These are phyloP conservation scores for Chaetoceros tenuissimus DNA, from an alignment of 108 stramenopile genomes.

Conservation along the genomic window DNA sequence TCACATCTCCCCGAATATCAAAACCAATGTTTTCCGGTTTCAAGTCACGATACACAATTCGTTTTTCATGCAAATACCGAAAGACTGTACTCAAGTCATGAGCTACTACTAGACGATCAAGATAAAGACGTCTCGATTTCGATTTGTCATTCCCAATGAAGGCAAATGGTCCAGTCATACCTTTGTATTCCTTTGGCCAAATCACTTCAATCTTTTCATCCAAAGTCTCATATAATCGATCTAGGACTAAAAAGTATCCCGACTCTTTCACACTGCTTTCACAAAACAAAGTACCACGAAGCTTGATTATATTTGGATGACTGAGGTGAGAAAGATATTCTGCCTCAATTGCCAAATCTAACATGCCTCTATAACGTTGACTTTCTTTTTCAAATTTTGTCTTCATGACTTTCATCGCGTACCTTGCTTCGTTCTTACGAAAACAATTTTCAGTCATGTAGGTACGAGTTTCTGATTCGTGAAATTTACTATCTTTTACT, in stretches of 20 bases:
- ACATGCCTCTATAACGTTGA: neutral
- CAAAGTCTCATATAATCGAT: slow-evolving; percentile 20
- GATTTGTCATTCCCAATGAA: neutral
- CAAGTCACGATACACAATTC: slow-evolving; percentile 22
- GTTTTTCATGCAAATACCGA: slow-evolving; percentile 58
- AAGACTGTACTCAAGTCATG: slow-evolving; percentile 72
- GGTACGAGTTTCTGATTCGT: slow-evolving; percentile 9
- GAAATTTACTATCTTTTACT: neutral
- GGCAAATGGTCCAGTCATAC: neutral
- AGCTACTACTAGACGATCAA: slow-evolving; percentile 60
- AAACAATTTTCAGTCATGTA: slow-evolving; percentile 12
- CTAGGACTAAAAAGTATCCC: slow-evolving; percentile 32
- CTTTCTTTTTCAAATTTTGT: neutral
- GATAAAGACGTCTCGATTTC: slow-evolving; percentile 13
- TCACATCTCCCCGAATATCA: slow-evolving; percentile 20
- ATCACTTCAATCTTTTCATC: slow-evolving; percentile 6
- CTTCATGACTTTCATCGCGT: slow-evolving; percentile 13
- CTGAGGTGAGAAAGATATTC: slow-evolving; percentile 40
- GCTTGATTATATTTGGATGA: slow-evolving; percentile 86
- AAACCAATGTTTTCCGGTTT: slow-evolving; percentile 7
- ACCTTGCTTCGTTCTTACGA: slow-evolving; percentile 8
- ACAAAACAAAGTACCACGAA: slow-evolving; percentile 42
- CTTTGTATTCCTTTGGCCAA: neutral
- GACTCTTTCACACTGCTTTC: slow-evolving; percentile 16
- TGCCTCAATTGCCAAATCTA: neutral